A percentile compares a stretch with the other conserved stretches of the same genome.
These are phyloP conservation scores for Podospora conica DNA, from an alignment of 495 filamentous ascomycete species.

Conservation along the genomic window DNA sequence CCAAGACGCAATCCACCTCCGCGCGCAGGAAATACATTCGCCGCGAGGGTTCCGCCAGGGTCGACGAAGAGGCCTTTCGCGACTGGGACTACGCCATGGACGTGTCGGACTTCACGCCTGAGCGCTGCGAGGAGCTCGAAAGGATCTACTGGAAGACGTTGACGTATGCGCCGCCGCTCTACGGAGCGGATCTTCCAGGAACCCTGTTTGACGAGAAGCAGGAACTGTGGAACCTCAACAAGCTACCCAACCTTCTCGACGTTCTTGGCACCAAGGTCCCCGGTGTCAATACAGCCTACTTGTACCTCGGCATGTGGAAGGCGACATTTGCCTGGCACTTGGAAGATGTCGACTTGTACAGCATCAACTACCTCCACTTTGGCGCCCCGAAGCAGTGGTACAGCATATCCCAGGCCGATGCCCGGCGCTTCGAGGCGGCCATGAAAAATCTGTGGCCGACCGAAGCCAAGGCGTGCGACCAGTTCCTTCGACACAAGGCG, in stretches of 20 bases:
- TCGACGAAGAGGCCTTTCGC: conserved; percentile 83
- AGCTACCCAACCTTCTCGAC: conserved; percentile 87
- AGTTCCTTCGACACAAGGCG: conserved; percentile 95
- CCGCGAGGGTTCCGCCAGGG: conserved; percentile 60
- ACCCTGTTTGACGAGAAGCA: conserved; percentile 88
- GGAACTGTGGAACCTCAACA: conserved; percentile 89
- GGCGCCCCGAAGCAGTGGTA: conserved; percentile 99
- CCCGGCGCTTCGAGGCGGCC: conserved; percentile 84
- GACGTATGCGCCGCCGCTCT: conserved; percentile 89
- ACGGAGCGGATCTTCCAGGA: conserved; percentile 94
- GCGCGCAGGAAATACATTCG: conserved; percentile 75
- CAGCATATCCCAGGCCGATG: conserved; percentile 94
- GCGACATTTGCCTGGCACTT: conserved; percentile 99
- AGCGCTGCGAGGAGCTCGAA: conserved; percentile 90
- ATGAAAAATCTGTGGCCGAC: conserved; percentile 95
- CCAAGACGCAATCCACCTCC: conserved; percentile 48
- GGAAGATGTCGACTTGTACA: conserved; percentile 97
- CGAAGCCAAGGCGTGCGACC: conserved; percentile 93
- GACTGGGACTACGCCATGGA: conserved; percentile 83
- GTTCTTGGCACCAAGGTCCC: conserved; percentile 92
- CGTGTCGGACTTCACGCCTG: conserved; percentile 77
- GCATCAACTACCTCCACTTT: conserved; percentile 99
- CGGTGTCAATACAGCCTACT: conserved; percentile 96
- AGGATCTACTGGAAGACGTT: conserved; percentile 92
- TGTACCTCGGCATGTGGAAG: conserved; percentile 99